phyloP scores from a whole-genome alignment of 2,329 filamentous ascomycete genomes.

The Mycosphaerella arachidis region DNA sequence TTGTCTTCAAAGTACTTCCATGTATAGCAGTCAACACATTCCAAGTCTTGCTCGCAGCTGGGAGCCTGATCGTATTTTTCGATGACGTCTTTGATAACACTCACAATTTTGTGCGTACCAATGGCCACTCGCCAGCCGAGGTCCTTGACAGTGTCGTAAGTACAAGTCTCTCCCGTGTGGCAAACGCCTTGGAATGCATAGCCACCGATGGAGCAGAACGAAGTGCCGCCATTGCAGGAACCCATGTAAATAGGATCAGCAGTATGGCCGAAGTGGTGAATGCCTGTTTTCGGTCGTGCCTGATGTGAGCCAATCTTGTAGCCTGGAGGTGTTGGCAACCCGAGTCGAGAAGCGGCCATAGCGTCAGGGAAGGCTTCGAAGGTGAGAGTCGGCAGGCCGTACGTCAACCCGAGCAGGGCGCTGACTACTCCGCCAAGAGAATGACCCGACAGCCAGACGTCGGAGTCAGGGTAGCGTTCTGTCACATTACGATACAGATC shows the following conservation, averaged over 20 bases:
- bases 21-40: slow-evolving; percentile 81
- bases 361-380: slow-evolving; percentile 93
- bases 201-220: slow-evolving; percentile 82
- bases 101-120: slow-evolving; percentile 83
- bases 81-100: slow-evolving; percentile 83
- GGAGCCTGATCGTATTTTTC: slow-evolving; percentile 77
- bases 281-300: slow-evolving; percentile 65
- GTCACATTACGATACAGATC: slow-evolving; percentile 93
- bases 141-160: slow-evolving; percentile 88
- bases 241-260: slow-evolving; percentile 95
- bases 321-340: slow-evolving; percentile 78
- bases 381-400: slow-evolving; percentile 83
- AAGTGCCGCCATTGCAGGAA: slow-evolving; percentile 83
- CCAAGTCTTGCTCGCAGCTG: slow-evolving; percentile 65
- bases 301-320: slow-evolving; percentile 66
- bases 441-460: slow-evolving; percentile 87
- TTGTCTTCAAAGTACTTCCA: slow-evolving; percentile 98
- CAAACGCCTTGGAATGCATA: slow-evolving; percentile 94
- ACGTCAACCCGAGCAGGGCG: slow-evolving; percentile 84
- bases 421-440: slow-evolving; percentile 87
- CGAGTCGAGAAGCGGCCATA: slow-evolving; percentile 75
- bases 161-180: slow-evolving; percentile 80
- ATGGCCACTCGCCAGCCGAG: slow-evolving; percentile 89
- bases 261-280: slow-evolving; percentile 90
- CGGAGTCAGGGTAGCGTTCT: slow-evolving; percentile 75